Conservation (phyloP, 768 basidiomycete species). For the Chlorophyllum brunneum region DNA sequence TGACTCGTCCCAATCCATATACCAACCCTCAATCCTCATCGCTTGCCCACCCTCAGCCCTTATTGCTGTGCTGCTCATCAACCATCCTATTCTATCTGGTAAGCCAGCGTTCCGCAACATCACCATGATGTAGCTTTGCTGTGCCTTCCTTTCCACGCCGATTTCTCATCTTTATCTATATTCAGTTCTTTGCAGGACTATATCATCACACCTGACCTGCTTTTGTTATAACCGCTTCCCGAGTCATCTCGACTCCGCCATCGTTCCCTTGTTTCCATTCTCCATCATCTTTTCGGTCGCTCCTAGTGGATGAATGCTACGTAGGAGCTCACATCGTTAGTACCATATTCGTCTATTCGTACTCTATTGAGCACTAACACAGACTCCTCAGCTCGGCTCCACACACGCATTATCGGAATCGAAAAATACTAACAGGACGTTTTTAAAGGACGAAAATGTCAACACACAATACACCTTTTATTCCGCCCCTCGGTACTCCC, state of each 20-base stretch:
- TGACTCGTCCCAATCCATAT: too few relatives aligned
- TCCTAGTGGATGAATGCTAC: too few relatives aligned
- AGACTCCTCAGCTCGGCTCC: not conserved
- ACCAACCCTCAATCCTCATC: too few relatives aligned
- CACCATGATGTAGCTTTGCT: too few relatives aligned
- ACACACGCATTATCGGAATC: not conserved
- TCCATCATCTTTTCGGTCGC: not conserved
- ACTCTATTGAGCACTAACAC: too few relatives aligned
- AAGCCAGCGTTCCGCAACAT: too few relatives aligned
- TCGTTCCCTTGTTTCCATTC: not conserved
- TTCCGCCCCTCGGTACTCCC: constrained; percentile 14
- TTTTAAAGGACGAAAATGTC: constrained; percentile 7
- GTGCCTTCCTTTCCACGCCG: not conserved
- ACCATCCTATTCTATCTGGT: too few relatives aligned
- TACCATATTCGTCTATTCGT: too few relatives aligned
- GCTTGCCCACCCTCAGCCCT: too few relatives aligned
- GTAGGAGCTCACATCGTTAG: too few relatives aligned
- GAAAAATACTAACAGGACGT: not conserved
- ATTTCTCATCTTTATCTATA: constrained; percentile 2
- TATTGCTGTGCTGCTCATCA: too few relatives aligned
- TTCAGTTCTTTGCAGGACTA: not conserved
- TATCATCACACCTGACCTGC: not conserved
- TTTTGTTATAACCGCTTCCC: too few relatives aligned
- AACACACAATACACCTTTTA: constrained; percentile 13
- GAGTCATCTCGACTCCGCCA: not conserved